Base-by-base conservation (phyloP, 139 green algal species). In the Protoeuglena noctilucae region DNA sequence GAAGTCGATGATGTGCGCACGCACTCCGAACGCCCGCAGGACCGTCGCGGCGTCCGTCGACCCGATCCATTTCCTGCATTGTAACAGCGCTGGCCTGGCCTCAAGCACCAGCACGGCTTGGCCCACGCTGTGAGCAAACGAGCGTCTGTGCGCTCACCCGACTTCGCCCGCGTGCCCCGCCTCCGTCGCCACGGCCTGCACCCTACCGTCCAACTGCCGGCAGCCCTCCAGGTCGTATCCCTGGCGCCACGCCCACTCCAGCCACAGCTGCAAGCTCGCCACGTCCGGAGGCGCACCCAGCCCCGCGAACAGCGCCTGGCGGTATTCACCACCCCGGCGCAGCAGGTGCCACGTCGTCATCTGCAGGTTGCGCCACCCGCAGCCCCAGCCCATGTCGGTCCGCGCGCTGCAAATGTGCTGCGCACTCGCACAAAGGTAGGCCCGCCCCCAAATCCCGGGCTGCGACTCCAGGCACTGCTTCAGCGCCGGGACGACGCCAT, bases 281-380 rank as follows among this genome's bases (percentile, higher is more conserved):
- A 63, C 41, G 25, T 28, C n/a, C 19, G 53, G 17, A 34, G 66
- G n/a, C 56, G 43, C 41, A 40, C 49, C n/a, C 26, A 16, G 25
- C 25, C 51, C 57, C 28, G 41, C 63, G 27, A 75, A 75, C 23
- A 77, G 39, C 7, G 54, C 61, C 3, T 34, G 31, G 19, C 41
- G 31, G 25, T 56, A 40, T 27, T 56, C 53, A 46, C 58, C 50
- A 17, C 5, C 29, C 17, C 34, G 3, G 3, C n/a, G 25, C 17
- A 82, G 51, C 39, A 81, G 51, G 60, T 79, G 57, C 16, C 68
- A 70, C 6, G 31, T 23, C 25, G 70, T 43, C 69, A 79, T 85
- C 64, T 85, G 79, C 9, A 85, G 76, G 64, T 92, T 92, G 39
- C 81, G 69, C 58, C 69, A 92, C n/a, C 82, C 82, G 57, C 81